Conservation (phyloP, 306 rosid species). For the Cyclanthera cordifolia region DNA sequence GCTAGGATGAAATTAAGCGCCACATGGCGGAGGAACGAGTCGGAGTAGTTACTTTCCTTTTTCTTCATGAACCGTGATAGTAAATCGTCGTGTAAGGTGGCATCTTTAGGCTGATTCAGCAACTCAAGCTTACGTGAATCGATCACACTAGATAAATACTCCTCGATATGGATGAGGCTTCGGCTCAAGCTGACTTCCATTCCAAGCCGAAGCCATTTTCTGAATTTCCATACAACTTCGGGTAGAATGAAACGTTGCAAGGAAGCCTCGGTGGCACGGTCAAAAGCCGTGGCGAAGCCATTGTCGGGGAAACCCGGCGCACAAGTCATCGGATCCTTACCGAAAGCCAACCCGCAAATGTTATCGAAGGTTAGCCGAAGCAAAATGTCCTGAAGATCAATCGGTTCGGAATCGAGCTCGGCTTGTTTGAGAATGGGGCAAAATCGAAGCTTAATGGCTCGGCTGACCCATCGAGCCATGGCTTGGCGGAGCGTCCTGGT, state of each 20-base stretch:
- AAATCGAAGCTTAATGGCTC: constrained; percentile 71
- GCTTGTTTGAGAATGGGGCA: constrained; percentile 42
- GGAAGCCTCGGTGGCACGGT: constrained; percentile 75
- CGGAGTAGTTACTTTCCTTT: constrained; percentile 52
- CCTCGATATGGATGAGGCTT: constrained; percentile 51
- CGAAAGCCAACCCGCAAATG: constrained; percentile 83
- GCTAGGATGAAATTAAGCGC: constrained; percentile 88
- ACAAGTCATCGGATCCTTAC: constrained; percentile 65
- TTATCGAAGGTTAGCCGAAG: constrained; percentile 82
- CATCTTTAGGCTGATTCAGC: constrained; percentile 46
- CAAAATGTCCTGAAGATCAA: constrained; percentile 67
- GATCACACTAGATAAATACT: constrained; percentile 61
- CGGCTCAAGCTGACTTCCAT: constrained; percentile 83
- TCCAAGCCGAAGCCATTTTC: constrained; percentile 80
- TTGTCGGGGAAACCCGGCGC: constrained; percentile 45
- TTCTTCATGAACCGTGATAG: constrained; percentile 79
- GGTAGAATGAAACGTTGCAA: constrained; percentile 77
- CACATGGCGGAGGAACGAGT: constrained; percentile 63
- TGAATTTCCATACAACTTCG: constrained; percentile 56
- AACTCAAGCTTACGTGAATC: constrained; percentile 70
- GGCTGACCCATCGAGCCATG: constrained; percentile 90
- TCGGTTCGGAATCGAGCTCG: constrained; percentile 27
- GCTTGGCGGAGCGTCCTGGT: constrained; percentile 84
- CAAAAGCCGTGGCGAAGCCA: constrained; percentile 58
- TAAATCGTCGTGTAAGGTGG: constrained; percentile 59